phyloP scores from a whole-genome alignment of 768 basidiomycete genomes.

The Rhizopogon salebrosus region DNA sequence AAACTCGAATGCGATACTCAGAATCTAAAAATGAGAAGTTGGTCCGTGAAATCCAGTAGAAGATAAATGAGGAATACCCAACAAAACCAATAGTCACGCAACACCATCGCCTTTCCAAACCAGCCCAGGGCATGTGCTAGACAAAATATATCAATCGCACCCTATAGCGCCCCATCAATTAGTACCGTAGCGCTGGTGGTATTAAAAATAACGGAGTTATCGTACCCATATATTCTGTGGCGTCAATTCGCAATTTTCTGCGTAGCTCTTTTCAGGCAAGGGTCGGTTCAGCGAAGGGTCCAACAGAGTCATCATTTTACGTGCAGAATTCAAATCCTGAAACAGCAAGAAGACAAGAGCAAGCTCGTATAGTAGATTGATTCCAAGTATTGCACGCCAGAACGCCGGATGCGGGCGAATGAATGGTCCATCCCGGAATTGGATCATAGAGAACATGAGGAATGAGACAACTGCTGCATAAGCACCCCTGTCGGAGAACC shows the following conservation, averaged over 20 bases:
- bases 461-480: slow-evolving; percentile 75
- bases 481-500: slow-evolving; percentile 47
- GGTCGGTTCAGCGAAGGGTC: slow-evolving; percentile 67
- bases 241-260: slow-evolving; percentile 71
- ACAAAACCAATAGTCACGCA: slow-evolving; percentile 92
- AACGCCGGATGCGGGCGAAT: slow-evolving; percentile 85
- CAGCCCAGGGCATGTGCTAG: slow-evolving; percentile 81
- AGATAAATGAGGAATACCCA: slow-evolving; percentile 50
- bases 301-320: slow-evolving; percentile 73
- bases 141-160: slow-evolving; percentile 84
- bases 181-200: background rate
- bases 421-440: slow-evolving; percentile 88
- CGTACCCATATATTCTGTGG: slow-evolving; percentile 62
- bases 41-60: background rate
- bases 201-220: background rate
- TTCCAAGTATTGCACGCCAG: slow-evolving; percentile 74
- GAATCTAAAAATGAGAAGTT: slow-evolving; percentile 46
- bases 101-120: slow-evolving; percentile 88
- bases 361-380: slow-evolving; percentile 81
- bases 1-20: slow-evolving; percentile 83
- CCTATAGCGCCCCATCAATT: slow-evolving; percentile 32
- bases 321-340: slow-evolving; percentile 75
- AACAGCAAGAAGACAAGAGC: slow-evolving; percentile 81
- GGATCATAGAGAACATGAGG: slow-evolving; percentile 78
- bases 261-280: slow-evolving; percentile 82